Evolutionary conservation across 768 basidiomycete genomes (phyloP), one percentile per base, ranked within the genome.

Genomic region (Baorangia bicolor): DNA sequence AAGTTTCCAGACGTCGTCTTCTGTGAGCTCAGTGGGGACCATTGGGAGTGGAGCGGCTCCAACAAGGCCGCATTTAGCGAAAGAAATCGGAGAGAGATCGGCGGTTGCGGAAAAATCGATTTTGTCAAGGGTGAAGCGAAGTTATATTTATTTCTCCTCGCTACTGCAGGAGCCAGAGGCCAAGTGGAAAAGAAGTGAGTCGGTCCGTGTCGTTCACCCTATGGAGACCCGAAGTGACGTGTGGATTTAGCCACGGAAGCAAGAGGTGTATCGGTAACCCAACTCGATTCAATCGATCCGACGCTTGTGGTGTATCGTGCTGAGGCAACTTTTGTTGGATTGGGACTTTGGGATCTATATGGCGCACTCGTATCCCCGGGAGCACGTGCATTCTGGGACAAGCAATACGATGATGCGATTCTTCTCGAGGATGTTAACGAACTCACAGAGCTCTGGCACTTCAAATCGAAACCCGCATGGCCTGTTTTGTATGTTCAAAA

Each of bases 81-180:
- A 65, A 28, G 63, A 71, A 11, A 72, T 30, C 68, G 83, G 69
- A 60, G 87, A 73, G 69, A 84, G 69, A 13, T 73, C 78, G 23
- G 73, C 82, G 7, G 82, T 81, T 1, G 88, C 84, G 7, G 87
- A 92, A 59, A 92, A 94, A 69, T 84, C 87, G 4, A 89, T 98
- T n/a, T 66, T 90, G 16, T 86, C 91, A 6, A 79, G 94, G 59
- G 91, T 98, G 21, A 83, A 87, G 65, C 80, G 97, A 56, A 96
- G 92, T 69, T 99, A 99, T 65, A 98, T 98, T 50, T 98, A 98
- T 72, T 98, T 99, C 70, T 95, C 95, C 1, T 97, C 95, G 0
- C 76, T 99, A 45, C 73, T 99, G 46, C 97, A 98, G 71, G 96
- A 98, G 65, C 97, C 97, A 1, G 94, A 98, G 71, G 93, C 94